Conservation (phyloP, 2,329 filamentous ascomycete species). For the Harringtonia aguacate region DNA sequence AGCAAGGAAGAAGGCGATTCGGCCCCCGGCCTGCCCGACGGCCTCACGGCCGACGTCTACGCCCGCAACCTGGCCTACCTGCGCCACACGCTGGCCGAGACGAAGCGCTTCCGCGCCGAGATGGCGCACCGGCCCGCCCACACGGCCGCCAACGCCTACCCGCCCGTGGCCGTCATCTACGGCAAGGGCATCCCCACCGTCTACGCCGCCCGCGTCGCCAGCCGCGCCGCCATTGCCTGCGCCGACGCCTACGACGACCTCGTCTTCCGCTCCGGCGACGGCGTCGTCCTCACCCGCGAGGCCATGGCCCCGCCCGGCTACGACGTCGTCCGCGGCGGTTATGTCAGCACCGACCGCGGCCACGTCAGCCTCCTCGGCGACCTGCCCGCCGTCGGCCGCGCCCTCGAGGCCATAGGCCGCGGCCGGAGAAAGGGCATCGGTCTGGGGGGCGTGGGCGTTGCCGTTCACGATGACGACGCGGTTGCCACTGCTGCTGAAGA, state of each 20-base stretch:
- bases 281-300: constrained; percentile 75
- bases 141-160: constrained; percentile 60
- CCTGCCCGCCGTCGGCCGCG: constrained; percentile 66
- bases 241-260: constrained; percentile 78
- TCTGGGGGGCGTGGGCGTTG: constrained; percentile 27
- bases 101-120: constrained; percentile 66
- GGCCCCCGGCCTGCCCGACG: constrained; percentile 3
- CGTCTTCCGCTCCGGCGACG: constrained; percentile 78
- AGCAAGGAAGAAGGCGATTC: constrained; percentile 5
- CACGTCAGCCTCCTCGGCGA: constrained; percentile 85
- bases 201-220: constrained; percentile 65
- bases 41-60: constrained; percentile 12
- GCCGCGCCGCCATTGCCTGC: constrained; percentile 62
- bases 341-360: constrained; percentile 71
- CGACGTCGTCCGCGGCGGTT: constrained; percentile 57
- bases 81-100: constrained; percentile 58
- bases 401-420: constrained; percentile 55
- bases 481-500: background rate
- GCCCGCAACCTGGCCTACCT: constrained; percentile 49
- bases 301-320: constrained; percentile 81
- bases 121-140: constrained; percentile 51
- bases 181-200: constrained; percentile 81
- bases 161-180: constrained; percentile 74
- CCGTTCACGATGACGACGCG: background rate
- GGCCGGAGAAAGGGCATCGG: constrained; percentile 67